Base-by-base conservation (phyloP, 2,329 filamentous ascomycete species). In the Helotiales sp. region DNA sequence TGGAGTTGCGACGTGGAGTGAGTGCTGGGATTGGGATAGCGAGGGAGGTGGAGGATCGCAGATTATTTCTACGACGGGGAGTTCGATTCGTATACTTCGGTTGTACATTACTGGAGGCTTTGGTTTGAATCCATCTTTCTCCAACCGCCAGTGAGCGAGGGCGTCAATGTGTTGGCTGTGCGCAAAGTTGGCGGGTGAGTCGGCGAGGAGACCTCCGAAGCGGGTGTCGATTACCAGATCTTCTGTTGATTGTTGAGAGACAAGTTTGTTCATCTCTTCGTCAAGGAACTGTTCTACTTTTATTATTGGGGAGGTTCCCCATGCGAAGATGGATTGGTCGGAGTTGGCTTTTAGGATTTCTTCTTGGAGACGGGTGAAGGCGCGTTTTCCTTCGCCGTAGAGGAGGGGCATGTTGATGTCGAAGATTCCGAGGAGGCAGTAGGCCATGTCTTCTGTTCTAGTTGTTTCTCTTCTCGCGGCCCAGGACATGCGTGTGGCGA, bases 341-440 rank as follows among this genome's bases (percentile, higher is more conserved):
- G 25, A 48, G 27, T 48, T 33, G 17, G 25, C 29, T 48, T 33
- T 48, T 7, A 48, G 15, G n/a, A 48, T 48, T 22, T 48, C 46
- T 33, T 48, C 46, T 48, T 48, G 46, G 6, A 48, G 12, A 22
- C 46, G 46, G 46, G 31, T 22, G 46, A 48, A 48, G 6, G 46
- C 46, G 5, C 29, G 13, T 31, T 48, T 33, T 17, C 46, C 46
- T 48, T 48, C 46, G 13, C 46, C 46, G 27, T 48, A 48, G 6
- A 48, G 46, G 5, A 54, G 29, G 9, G 52, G 52, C 52, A 54
- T 54, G n/a, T 54, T 54, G 12, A 54, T 19, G 19, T 48, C 52
- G 27, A 54, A 54, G 27, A 54, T 42, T 33, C 38, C 52, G 19
- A 54, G 52, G 5, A 54, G 52, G n/a, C 52, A 47, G 25, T 54